Evolutionary conservation across 768 basidiomycete genomes (phyloP), one percentile per base, ranked within the genome.

Genomic region (Kwoniella sp.): DNA sequence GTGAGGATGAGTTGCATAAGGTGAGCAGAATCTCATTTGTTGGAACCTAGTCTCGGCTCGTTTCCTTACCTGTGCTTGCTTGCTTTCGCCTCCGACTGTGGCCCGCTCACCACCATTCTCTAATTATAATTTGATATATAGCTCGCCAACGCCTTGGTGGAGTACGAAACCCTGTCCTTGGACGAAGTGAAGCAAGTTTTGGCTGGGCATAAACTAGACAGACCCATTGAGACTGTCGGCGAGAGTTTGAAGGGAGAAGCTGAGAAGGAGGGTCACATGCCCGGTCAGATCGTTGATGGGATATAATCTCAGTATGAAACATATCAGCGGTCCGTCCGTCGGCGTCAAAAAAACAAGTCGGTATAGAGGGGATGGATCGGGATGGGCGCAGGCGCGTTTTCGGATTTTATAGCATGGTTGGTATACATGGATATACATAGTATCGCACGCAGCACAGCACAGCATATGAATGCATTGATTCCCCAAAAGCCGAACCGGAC

Each of bases 141-240:
- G 92, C 86, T 98, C 44, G 94, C 95, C 1, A 85, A 85, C 58
- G 95, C 95, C 10, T 82, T 99, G 62, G 89, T 99, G 13, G 93
- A 97, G 78, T 89, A 95, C 80, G 95, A 99, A 83, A 97, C 95
- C 21, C 82, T 99, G 68, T 88, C 88, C 69, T 83, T 86, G 44
- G 88, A 90, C 10, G 92, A 99, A 80, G 94, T 97, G 19, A 83
- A 84, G 73, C 88, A 85, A 80, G 92, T 94, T 25, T 85, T 97
- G 77, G 87, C 84, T 62, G 93, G 93, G 40, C 88, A 95, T 78
- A 83, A 85, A 56, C 62, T 79, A 17, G 60, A 73, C 26, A 40
- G 68, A 55, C 68, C 67, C 1, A 44, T 44, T 19, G 47, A 53
- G 19, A 60, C 59, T 15, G 54, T 65, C 33, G 74, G 74, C 13